phyloP scores from a whole-genome alignment of 1,139 yeast genomes.

The Taphrina flavorubra region DNA sequence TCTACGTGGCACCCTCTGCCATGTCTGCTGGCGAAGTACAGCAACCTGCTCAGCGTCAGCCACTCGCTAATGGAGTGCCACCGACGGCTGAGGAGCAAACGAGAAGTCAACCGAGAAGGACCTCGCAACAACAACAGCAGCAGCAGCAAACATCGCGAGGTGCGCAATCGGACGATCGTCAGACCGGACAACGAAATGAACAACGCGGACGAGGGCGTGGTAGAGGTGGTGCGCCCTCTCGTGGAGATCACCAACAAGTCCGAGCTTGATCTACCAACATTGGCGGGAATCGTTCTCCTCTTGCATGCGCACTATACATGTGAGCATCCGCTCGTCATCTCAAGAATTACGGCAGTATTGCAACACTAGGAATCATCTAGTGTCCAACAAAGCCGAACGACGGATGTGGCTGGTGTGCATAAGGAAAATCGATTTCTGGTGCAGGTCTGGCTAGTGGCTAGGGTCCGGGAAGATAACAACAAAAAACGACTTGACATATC shows the following conservation, averaged over 20 bases:
- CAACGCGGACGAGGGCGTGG: slow-evolving; percentile 23
- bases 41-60: slow-evolving; percentile 39
- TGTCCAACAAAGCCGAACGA: no score
- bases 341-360: no score
- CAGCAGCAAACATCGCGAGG: slow-evolving; percentile 1
- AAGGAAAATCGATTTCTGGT: no score
- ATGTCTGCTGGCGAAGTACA: slow-evolving; percentile 39
- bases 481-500: background rate
- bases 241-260: slow-evolving; percentile 18
- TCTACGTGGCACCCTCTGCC: slow-evolving; percentile 64
- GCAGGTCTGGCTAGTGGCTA: background rate
- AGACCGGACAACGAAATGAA: background rate
- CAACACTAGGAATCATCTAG: no score
- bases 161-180: background rate
- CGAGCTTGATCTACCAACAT: slow-evolving; percentile 5
- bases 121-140: slow-evolving; percentile 43
- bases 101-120: slow-evolving; percentile 48
- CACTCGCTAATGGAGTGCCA: slow-evolving; percentile 40
- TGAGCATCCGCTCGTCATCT: no score
- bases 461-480: no score
- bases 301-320: background rate
- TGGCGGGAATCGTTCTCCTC: no score
- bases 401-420: no score
- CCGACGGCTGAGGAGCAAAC: slow-evolving; percentile 47
- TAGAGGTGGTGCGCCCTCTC: slow-evolving; percentile 13